Evolutionary conservation across 1,284 basidiomycete species (phyloP), one percentile per base, ranked within the genome.

Genomic region (Trametes versicolor): DNA sequence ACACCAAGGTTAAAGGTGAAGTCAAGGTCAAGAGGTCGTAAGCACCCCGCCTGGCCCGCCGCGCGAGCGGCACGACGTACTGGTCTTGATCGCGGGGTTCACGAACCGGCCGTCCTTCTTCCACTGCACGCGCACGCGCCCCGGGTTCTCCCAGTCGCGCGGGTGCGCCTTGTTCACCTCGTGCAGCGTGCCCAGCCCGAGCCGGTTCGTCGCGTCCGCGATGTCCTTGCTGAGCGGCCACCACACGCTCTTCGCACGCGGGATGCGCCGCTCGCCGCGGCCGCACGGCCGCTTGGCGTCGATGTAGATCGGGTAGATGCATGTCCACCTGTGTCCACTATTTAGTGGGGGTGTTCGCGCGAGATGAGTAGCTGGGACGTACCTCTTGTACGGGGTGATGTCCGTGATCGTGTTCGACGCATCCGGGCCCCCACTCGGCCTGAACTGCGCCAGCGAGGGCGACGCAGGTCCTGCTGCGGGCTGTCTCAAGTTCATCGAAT

Each of bases 71-170:
- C 23, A 58, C 48, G 70, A 85, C 93, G 76, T 73, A 96, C 95
- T 96, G 63, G 90, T 94, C 78, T 87, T 90, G 72, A 97, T 89
- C 27, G 82, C 78, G 1, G 87, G 82, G 75, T 96, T 92, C 60
- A 94, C 75, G 15, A 91, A 84, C 65, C 83, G 81, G 0, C 94
- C 89, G 58, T 97, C 92, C 73, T 92, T 91, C 81, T 92, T 91
- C 85, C 95, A 92, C 73, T 95, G 93, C 36, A 98, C 94, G 70
- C 96, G 90, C 66, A 98, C 93, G 41, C 97, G 87, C 13, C 95
- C 95, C 0, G 95, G 95, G 75, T 99, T 99, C 75, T 94, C 96
- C 96, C 97, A 98, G 76, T 99, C 97, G 63, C 94, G 87, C 7
- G 97, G 97, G 75, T 99, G 97, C 34, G 87, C 85, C 79, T 96